A percentile compares a stretch with the other conserved stretches of the same genome.
phyloP scores from a whole-genome alignment of 2,329 filamentous ascomycete species.

The Talaromyces amestolkiae region DNA sequence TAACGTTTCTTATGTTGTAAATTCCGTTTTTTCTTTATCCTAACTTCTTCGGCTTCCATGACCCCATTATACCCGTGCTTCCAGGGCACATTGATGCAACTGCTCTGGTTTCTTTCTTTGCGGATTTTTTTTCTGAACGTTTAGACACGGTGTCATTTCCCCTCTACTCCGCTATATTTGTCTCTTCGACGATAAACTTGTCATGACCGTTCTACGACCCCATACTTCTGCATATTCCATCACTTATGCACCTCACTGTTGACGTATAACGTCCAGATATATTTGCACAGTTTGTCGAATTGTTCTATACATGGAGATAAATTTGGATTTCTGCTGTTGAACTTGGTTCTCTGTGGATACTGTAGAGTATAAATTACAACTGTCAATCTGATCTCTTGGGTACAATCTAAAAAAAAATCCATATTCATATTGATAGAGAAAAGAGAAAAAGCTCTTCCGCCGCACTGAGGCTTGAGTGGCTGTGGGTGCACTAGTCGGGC shows the following conservation, averaged over 20 bases:
- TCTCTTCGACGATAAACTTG: neutral
- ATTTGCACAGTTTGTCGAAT: neutral
- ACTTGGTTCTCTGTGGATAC: neutral
- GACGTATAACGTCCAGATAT: conserved; percentile 14
- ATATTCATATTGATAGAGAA: too few relatives aligned
- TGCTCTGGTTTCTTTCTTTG: conserved; percentile 12
- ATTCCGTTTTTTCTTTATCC: neutral
- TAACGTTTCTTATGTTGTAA: conserved; percentile 26
- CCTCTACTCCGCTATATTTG: neutral
- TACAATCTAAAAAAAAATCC: too few relatives aligned
- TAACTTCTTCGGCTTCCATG: conserved; percentile 9
- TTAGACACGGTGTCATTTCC: conserved; percentile 6
- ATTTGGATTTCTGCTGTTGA: neutral
- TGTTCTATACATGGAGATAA: neutral
- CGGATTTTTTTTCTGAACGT: neutral
- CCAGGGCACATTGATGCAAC: conserved; percentile 16
- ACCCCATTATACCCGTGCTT: conserved; percentile 18
- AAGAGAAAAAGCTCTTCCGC: too few relatives aligned
- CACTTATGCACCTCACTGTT: neutral
- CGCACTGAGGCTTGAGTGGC: conserved; percentile 9
- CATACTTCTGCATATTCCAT: conserved; percentile 5
- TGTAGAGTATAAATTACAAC: conserved; percentile 19
- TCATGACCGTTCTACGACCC: neutral
- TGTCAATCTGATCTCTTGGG: neutral
- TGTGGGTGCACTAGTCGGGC: conserved; percentile 4